Percentiles rank a stretch among this genome's conserved stretches.
Conservation (phyloP, 2,329 filamentous ascomycete genomes). For the Trichoderma citrinoviride region DNA sequence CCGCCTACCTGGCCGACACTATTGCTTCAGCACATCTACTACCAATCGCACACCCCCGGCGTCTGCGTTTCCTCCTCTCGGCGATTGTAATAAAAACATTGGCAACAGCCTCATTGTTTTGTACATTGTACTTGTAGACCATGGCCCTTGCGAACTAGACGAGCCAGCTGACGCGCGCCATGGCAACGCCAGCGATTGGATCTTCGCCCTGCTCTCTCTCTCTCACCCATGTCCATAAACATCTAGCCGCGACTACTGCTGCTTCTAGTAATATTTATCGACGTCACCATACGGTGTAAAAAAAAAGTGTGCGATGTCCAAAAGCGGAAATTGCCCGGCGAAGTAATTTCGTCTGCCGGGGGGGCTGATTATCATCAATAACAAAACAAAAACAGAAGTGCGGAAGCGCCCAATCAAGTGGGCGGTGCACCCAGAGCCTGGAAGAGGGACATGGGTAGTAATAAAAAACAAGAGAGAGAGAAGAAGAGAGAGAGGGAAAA, state of each 20-base stretch:
- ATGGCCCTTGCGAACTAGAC: not conserved
- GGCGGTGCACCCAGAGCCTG: not conserved
- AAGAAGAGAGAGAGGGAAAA: too few relatives aligned
- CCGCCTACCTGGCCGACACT: too few relatives aligned
- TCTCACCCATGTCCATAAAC: not conserved
- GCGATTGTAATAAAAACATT: not conserved
- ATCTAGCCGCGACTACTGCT: constrained; percentile 9
- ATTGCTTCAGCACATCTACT: too few relatives aligned
- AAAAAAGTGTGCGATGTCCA: not conserved
- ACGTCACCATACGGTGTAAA: constrained; percentile 7
- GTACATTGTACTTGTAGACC: too few relatives aligned
- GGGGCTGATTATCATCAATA: constrained; percentile 9
- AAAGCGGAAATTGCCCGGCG: constrained; percentile 15
- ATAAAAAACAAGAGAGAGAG: too few relatives aligned
- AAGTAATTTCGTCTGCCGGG: not conserved
- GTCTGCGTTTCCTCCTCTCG: not conserved
- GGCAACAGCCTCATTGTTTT: not conserved
- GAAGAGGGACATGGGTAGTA: not conserved
- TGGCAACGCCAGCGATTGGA: constrained; percentile 5
- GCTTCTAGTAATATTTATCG: constrained; percentile 13
- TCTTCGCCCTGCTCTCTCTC: too few relatives aligned
- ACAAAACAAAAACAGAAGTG: not conserved
- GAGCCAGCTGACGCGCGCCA: constrained; percentile 15
- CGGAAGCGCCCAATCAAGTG: not conserved
- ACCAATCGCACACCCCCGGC: too few relatives aligned